A percentile compares a stretch with the other conserved stretches of the same genome.
Evolutionary conservation across 495 filamentous ascomycete genomes (phyloP).

Genomic region (Emericellopsis terricola): DNA sequence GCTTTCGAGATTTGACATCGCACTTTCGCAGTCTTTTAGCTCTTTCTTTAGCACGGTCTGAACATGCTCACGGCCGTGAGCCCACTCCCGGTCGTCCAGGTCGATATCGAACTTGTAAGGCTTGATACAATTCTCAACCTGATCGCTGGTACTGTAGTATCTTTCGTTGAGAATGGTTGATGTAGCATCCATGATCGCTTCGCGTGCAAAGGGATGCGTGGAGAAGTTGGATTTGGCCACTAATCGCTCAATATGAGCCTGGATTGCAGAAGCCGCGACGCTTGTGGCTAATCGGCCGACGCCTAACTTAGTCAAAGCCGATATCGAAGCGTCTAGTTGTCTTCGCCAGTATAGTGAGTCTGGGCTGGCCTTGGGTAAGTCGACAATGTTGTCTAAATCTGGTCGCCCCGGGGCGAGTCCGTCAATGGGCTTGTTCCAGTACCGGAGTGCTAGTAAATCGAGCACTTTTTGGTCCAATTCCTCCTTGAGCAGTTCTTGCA

Average conservation of each 20-base stretch:
- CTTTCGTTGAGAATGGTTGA: slow-evolving; percentile 79
- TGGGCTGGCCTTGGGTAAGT: slow-evolving; percentile 65
- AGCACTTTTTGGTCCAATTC: slow-evolving; percentile 91
- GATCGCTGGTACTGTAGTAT: slow-evolving; percentile 90
- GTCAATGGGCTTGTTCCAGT: slow-evolving; percentile 94
- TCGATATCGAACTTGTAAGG: slow-evolving; percentile 97
- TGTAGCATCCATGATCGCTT: slow-evolving; percentile 79
- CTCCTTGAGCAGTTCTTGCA: slow-evolving; percentile 74
- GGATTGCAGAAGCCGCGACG: slow-evolving; percentile 74
- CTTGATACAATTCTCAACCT: slow-evolving; percentile 99
- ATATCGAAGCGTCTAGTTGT: slow-evolving; percentile 83
- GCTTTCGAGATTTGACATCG: slow-evolving; percentile 56
- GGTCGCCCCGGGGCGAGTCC: slow-evolving; percentile 41
- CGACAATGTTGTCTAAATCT: slow-evolving; percentile 55
- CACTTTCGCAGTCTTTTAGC: slow-evolving; percentile 61
- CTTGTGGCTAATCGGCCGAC: slow-evolving; percentile 85
- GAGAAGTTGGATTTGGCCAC: slow-evolving; percentile 66
- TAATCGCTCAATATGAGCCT: slow-evolving; percentile 65
- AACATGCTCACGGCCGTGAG: slow-evolving; percentile 61
- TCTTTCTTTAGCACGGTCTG: slow-evolving; percentile 65
- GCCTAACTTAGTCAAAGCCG: slow-evolving; percentile 78
- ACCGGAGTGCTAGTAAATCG: slow-evolving; percentile 83
- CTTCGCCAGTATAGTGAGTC: slow-evolving; percentile 82
- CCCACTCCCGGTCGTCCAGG: slow-evolving; percentile 79
- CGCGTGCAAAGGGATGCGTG: slow-evolving; percentile 75